These are phyloP conservation scores for Vaccinium darrowii DNA, from an alignment of 148 eudicot genomes.

Conservation along the genomic window DNA sequence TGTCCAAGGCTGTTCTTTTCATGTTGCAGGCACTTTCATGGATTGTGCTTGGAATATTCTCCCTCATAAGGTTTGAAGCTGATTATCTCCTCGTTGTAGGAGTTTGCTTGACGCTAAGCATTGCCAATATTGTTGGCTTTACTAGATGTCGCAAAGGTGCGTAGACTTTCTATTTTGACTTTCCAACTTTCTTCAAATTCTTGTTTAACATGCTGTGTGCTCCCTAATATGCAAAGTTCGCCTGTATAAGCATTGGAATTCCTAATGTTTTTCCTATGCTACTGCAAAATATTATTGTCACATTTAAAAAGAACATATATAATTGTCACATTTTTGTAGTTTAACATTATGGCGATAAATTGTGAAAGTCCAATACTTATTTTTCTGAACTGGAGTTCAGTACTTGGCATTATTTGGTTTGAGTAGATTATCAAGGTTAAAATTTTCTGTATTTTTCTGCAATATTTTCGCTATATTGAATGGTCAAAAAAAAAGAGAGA, in stretches of 20 bases:
- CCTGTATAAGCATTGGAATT: neutral
- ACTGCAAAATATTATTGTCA: neutral
- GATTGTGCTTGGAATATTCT: constrained; percentile 80
- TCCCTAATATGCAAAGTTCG: neutral
- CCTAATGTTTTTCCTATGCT: neutral
- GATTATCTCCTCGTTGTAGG: constrained; percentile 92
- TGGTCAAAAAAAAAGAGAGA: no score
- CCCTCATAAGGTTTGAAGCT: constrained; percentile 90
- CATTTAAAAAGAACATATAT: no score
- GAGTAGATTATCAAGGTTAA: neutral
- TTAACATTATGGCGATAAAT: neutral
- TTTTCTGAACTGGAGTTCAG: neutral
- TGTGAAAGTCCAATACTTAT: neutral
- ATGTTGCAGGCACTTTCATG: constrained; percentile 74
- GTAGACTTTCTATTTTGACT: constrained; percentile 1
- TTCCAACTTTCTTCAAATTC: neutral
- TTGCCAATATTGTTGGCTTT: constrained; percentile 90
- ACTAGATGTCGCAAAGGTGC: constrained; percentile 95
- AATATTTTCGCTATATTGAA: neutral
- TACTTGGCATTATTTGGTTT: neutral
- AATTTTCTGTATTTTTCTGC: neutral
- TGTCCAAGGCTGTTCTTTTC: constrained; percentile 16
- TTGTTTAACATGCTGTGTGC: neutral
- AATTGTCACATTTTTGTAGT: neutral
- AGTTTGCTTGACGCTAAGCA: constrained; percentile 90